Evolutionary conservation across 768 basidiomycete genomes (phyloP), one percentile per base, ranked within the genome.

Genomic region (Lentinula raphanica): DNA sequence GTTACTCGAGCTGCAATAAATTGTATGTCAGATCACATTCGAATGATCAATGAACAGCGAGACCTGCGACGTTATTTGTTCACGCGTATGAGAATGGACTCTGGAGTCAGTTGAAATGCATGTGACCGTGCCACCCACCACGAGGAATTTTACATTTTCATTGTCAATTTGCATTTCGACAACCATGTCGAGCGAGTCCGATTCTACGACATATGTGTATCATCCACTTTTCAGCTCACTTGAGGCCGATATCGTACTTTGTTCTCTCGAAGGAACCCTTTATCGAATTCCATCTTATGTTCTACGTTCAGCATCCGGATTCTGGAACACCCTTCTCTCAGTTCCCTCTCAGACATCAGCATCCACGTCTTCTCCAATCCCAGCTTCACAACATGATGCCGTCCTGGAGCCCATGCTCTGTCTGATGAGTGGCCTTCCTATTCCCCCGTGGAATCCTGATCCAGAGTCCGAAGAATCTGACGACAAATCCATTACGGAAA

Each of bases 201-300:
- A 12, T 7, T 17, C n/a, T 5, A 6, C 42, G 4, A 28, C 13
- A 15, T 19, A 25, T 25, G 27, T n/a, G 7, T 64, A 62, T 40
- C 65, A 70, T 23, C 62, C 79, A 59, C 68, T 70, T 28, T 75
- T 80, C 69, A 66, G 78, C 60, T 70, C 73, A 46, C 64, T 50
- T 23, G 71, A 74, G 25, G 76, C 75, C 8, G 77, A 81, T 60
- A 63, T 79, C 56, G 68, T 76, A 45, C 66, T 82, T 35, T 72
- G 72, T 36, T 73, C 77, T 7, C 63, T 68, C 1, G 79, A 82
- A 56, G 72, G 70, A 8, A 70, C 73, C 2, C 62, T 70, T 8
- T 82, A 82, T 62, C 75, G 72, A 32, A 68, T 82, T 35, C 73
- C 77, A 63, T 75, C 71, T 45, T 59, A 75, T 44, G 71, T 77